phyloP scores from a whole-genome alignment of 129 eudicot species.

The Helichrysum umbraculigerum region DNA sequence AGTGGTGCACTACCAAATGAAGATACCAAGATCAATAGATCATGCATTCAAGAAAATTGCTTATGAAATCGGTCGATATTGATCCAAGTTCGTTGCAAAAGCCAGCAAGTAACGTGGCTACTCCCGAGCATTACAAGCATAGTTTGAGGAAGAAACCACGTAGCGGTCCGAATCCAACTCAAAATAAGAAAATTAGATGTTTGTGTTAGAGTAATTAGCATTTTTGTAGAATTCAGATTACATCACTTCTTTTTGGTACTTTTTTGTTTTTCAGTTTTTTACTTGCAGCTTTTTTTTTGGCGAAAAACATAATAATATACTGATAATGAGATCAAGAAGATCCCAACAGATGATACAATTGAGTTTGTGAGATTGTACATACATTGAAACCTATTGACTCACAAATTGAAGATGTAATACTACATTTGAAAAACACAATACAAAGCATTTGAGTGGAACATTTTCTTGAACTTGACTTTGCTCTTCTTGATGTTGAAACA shows the following conservation, averaged over 20 bases:
- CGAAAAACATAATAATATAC: too few species aligned
- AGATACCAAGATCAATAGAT: constrained; percentile 22
- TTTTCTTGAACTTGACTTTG: too few species aligned
- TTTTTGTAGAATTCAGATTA: constrained; percentile 25
- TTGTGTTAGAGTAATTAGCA: not conserved
- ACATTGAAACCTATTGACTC: too few species aligned
- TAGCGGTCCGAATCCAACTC: constrained; percentile 42
- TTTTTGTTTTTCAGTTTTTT: not conserved
- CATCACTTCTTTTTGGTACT: not conserved
- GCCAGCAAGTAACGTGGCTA: not conserved
- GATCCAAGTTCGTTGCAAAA: constrained; percentile 29
- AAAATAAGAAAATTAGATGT: constrained; percentile 27
- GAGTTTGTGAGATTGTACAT: too few species aligned
- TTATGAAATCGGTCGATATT: constrained; percentile 14
- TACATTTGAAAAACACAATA: too few species aligned
- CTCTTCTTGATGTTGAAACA: too few species aligned
- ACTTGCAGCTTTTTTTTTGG: not conserved
- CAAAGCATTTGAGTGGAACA: too few species aligned
- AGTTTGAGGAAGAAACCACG: constrained; percentile 40
- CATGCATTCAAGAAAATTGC: constrained; percentile 30
- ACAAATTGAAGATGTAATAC: too few species aligned
- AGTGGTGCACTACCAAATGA: constrained; percentile 16
- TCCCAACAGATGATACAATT: too few species aligned
- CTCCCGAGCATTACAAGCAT: constrained; percentile 13
- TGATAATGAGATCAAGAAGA: too few species aligned